Evolutionary conservation across 108 stramenopile species (phyloP), one percentile per base, ranked within the genome.

Genomic region (Skeletonema grethae): DNA sequence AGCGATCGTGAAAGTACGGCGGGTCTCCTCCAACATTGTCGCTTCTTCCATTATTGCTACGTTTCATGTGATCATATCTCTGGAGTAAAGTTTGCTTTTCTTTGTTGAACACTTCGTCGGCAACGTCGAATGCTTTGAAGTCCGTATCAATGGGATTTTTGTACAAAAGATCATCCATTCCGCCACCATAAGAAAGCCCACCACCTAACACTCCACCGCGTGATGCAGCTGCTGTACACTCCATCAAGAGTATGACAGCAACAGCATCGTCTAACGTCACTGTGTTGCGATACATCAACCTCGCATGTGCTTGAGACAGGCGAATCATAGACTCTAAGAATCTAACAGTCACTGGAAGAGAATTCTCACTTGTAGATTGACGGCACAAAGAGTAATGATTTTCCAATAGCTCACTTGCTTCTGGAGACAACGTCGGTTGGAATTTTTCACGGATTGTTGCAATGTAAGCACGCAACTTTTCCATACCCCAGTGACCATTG

Each of bases 301-400:
- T 82, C 9, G 98, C 98, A 71, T 99, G 98, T 18, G 98, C 97
- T 84, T 99, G 94, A 5, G 96, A 84, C 30, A 99, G 60, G 4
- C 98, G 92, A 74, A 97, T 95, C 72, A 97, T 85, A 9, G 91
- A 91, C 67, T 99, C 97, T 32, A 99, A 80, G 69, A 97, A 93
- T 8, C 98, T 86, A 28, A 99, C 92, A 18, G 98, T 98, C 25
- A 92, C 77, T 18, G 87, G 88, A 43, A 91, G 90, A 12, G 84
- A 79, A 38, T 76, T 77, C 31, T 77, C 75, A 66, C 77, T 65
- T 8, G 82, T 63, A 6, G 76, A 77, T 73, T 89, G 58, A n/a
- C 90, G 84, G 60, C 88, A 85, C 38, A 85, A 55, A 56, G 84
- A 85, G 78, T 97, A 97, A 78, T 96, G 96, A 31, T 78, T 73